Evolutionary conservation across 805 yeast genomes (phyloP), one percentile per base, ranked within the genome.

Genomic region (Pichia cephalocereana): DNA sequence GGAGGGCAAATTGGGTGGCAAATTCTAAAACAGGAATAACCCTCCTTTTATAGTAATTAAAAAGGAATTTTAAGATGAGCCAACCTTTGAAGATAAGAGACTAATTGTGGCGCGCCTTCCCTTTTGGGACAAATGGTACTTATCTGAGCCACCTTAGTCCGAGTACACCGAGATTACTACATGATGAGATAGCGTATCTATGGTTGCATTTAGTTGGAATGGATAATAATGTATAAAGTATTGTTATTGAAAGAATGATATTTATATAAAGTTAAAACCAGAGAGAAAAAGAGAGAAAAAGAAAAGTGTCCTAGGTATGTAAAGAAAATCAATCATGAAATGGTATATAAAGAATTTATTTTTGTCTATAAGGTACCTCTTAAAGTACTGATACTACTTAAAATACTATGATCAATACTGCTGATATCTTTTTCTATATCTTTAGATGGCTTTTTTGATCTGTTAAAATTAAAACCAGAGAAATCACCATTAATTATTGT

Each of bases 381-480:
- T 6, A 52, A 47, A 8, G 55, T 52, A 23, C 48, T 46, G 14
- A 52, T 52, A 27, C 51, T 50, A 37, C 53, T 49, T 50, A 52
- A 43, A 6, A 50, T 52, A 49, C 54, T 52, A 39, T 50, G 34
- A 27, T 45, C 26, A 8, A 36, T 15, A 18, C 49, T 43, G 8
- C 41, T 42, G 36, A n/a, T 32, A 19, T 45, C 48, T 27, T 52
- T 52, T 26, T 49, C 54, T 8, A 47, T 10, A 19, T 52, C 52
- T 15, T 34, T 34, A 4, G 37, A 10, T 10, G 8, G n/a, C 6
- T 34, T 34, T 7, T 34, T 34, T 10, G 8, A 5, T 12, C 17
- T 34, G 17, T 6, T 15, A 15, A 34, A 34, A 4, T 15, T 34
- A 4, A 15, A 15, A 4, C 17, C 37, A 34, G 8, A 14, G 3